Evolutionary conservation across 495 filamentous ascomycete genomes (phyloP).

Genomic region (Talaromyces liani): DNA sequence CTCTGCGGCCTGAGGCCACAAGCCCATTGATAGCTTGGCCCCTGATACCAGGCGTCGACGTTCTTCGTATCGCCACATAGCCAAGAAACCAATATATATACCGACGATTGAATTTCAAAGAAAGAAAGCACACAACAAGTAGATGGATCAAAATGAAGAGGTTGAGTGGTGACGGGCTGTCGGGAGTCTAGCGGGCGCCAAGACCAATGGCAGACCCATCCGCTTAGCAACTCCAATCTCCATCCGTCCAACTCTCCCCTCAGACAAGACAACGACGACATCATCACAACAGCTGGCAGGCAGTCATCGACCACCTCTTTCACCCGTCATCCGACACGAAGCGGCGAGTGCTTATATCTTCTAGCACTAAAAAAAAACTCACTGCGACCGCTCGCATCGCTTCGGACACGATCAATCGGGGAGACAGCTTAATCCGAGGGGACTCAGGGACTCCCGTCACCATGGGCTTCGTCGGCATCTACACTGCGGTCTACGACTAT

Average conservation of each 20-base stretch:
- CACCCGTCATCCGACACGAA: neutral
- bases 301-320: neutral
- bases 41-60: neutral
- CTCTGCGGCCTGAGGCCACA: neutral
- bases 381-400: neutral
- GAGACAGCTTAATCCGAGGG: neutral
- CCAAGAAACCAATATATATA: neutral
- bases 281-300: neutral
- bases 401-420: constrained; percentile 24
- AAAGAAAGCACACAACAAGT: neutral
- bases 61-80: neutral
- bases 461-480: constrained; percentile 84
- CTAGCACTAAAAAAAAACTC: neutral
- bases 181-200: neutral
- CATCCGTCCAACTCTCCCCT: neutral
- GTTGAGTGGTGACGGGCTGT: neutral
- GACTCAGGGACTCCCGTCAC: constrained; percentile 7
- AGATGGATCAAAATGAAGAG: neutral
- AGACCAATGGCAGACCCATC: constrained; percentile 1
- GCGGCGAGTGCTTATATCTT: neutral
- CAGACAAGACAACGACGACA: neutral
- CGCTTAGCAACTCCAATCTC: constrained; percentile 2
- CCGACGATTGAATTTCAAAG: neutral
- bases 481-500: constrained; percentile 91
- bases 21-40: neutral